Base-by-base conservation (phyloP, 2,329 filamentous ascomycete genomes). In the Paecilomyces fulvus region DNA sequence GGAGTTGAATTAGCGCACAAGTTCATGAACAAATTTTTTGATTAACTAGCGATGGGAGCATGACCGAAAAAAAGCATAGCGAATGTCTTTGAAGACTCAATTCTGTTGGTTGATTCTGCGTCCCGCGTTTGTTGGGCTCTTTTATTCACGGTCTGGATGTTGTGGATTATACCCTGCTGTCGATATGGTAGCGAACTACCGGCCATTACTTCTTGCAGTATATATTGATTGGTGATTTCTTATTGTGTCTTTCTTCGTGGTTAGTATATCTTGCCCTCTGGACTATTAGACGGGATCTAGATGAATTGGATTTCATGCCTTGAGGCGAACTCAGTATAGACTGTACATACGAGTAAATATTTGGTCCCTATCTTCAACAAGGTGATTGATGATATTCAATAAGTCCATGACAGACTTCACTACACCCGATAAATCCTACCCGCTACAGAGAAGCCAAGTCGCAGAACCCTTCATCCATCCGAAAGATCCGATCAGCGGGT, bases 1-100 rank as follows among this genome's bases (percentile, higher is more conserved):
- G 77, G 77, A 57, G 77, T 80, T 14, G 77, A 80, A 57, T 64
- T 80, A 49, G 77, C 77, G 6, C 77, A 79, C 64, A 76, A 78
- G 64, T 73, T 74, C 52, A 79, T 80, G 76, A 75, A 73, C 59
- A 75, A 71, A 62, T 53, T 77, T 2, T 78, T 79, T 56, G 73
- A 33, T 51, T 33, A 30, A 49, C 33, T 25, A 49, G 23, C 43
- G 30, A 28, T 55, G 7, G 28, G 25, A 43, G 30, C 21, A 30
- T 17, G n/a, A 43, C 11, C 17, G 8, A 30, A 50, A 28, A 28
- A 33, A 30, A 55, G 31, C 12, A 12, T 48, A 37, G 30, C 25
- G 48, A 23, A 25, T 43, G n/a, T 43, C 9, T 43, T n/a, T 8
- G 37, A 8, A 43, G n/a, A 43, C 37, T 20, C 14, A 2, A 20